Evolutionary conservation across 257 asterid species (phyloP).

Genomic region (Parsonsia alboflavescens): DNA sequence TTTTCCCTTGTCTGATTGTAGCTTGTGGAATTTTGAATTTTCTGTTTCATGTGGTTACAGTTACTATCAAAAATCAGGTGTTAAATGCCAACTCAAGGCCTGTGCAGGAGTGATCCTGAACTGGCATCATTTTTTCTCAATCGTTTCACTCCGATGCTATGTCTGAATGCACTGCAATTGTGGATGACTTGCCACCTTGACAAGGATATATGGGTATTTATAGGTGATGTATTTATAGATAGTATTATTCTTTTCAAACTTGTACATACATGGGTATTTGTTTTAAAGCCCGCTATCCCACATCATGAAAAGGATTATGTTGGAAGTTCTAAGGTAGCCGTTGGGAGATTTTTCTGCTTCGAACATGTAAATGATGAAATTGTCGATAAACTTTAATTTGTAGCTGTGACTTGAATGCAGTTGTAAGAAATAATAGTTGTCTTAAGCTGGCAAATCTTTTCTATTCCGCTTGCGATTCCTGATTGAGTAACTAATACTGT

Average conservation of each 20-base stretch:
- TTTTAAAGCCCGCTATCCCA: constrained; percentile 11
- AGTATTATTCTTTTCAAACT: constrained; percentile 2
- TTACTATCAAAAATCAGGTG: constrained; percentile 5
- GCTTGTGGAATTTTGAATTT: constrained; percentile 6
- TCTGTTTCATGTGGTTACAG: constrained; percentile 5
- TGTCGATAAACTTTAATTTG: background rate
- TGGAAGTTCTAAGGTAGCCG: constrained; percentile 18
- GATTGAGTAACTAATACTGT: no score
- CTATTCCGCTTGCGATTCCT: no score
- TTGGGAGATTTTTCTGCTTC: constrained; percentile 6
- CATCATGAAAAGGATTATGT: constrained; percentile 12
- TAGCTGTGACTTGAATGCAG: background rate
- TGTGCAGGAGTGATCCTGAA: background rate
- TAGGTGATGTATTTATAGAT: background rate
- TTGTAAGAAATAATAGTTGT: background rate
- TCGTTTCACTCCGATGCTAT: background rate
- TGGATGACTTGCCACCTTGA: constrained; percentile 12
- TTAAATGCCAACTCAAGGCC: background rate
- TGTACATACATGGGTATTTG: constrained; percentile 14
- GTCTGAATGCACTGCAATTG: background rate
- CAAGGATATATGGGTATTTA: background rate
- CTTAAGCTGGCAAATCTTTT: background rate
- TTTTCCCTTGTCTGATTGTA: constrained; percentile 3
- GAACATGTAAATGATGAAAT: constrained; percentile 15
- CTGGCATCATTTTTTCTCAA: background rate